Evolutionary conservation across 2,329 filamentous ascomycete genomes (phyloP).

Genomic region (Fusarium chlamydosporum): DNA sequence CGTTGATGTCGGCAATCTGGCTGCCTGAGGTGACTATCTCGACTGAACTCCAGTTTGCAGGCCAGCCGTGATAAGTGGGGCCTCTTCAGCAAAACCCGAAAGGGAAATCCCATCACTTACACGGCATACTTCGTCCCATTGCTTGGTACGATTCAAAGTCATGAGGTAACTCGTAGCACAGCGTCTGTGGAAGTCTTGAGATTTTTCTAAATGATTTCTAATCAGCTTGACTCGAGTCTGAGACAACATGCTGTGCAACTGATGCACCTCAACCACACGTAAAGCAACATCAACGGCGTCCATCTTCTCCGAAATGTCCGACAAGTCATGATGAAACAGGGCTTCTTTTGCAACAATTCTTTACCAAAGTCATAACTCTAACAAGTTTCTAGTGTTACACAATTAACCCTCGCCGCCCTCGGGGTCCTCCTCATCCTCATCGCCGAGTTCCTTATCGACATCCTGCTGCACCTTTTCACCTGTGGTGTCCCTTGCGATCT

Average conservation of each 20-base stretch:
- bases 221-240: conserved; percentile 1
- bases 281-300: background rate
- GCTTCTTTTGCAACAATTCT: conserved; percentile 9
- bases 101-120: conserved; percentile 19
- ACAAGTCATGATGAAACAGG: conserved; percentile 15
- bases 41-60: background rate
- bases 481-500: conserved; percentile 53
- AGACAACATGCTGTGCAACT: conserved; percentile 11
- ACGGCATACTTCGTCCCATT: conserved; percentile 15
- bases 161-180: conserved; percentile 17
- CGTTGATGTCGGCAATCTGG: conserved; percentile 15
- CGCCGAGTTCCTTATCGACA: conserved; percentile 64
- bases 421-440: conserved; percentile 67
- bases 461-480: conserved; percentile 59
- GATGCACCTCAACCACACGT: conserved; percentile 7
- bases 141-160: background rate
- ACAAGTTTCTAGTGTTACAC: conserved; percentile 17
- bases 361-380: conserved; percentile 16
- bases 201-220: conserved; percentile 16
- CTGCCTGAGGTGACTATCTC: conserved; percentile 35
- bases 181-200: background rate
- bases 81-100: background rate
- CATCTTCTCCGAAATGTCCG: conserved; percentile 17
- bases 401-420: conserved; percentile 62
- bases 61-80: background rate